Evolutionary conservation across 2,329 filamentous ascomycete genomes (phyloP).

Genomic region (Fusarium devonianum): DNA sequence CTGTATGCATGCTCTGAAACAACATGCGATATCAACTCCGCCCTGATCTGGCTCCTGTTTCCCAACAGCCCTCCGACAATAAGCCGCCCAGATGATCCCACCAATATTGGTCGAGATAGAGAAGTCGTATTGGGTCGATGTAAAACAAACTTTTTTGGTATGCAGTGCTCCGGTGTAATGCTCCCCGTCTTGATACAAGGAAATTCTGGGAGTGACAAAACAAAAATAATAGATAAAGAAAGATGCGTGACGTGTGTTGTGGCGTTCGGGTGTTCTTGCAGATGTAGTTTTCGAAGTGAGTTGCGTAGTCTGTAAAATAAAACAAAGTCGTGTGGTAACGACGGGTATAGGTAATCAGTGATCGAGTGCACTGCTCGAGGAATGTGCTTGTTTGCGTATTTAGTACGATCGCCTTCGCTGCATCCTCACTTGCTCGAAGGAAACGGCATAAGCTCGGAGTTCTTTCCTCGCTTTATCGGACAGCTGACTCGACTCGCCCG

Average conservation of each 20-base stretch:
- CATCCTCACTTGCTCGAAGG: conserved; percentile 81
- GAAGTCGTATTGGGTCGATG: conserved; percentile 35
- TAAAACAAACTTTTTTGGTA: conserved; percentile 52
- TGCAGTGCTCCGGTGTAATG: conserved; percentile 59
- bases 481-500: conserved; percentile 63
- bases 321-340: conserved; percentile 10
- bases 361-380: background rate
- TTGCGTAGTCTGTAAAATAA: conserved; percentile 40
- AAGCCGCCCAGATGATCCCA: conserved; percentile 36
- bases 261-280: conserved; percentile 27
- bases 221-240: conserved; percentile 25
- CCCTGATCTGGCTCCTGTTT: conserved; percentile 42
- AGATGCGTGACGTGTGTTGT: conserved; percentile 36
- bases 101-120: conserved; percentile 30
- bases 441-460: conserved; percentile 84
- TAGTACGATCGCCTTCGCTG: conserved; percentile 66
- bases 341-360: conserved; percentile 19
- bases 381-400: conserved; percentile 14
- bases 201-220: conserved; percentile 40
- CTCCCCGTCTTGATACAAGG: conserved; percentile 56
- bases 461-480: conserved; percentile 81
- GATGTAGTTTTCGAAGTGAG: conserved; percentile 41
- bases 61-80: conserved; percentile 35
- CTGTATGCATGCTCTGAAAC: conserved; percentile 47
- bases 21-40: conserved; percentile 44